Percentiles rank a stretch among this genome's conserved stretches.
These are phyloP conservation scores for Pleurotus citrinopileatus DNA, from an alignment of 768 basidiomycete genomes.

Conservation along the genomic window DNA sequence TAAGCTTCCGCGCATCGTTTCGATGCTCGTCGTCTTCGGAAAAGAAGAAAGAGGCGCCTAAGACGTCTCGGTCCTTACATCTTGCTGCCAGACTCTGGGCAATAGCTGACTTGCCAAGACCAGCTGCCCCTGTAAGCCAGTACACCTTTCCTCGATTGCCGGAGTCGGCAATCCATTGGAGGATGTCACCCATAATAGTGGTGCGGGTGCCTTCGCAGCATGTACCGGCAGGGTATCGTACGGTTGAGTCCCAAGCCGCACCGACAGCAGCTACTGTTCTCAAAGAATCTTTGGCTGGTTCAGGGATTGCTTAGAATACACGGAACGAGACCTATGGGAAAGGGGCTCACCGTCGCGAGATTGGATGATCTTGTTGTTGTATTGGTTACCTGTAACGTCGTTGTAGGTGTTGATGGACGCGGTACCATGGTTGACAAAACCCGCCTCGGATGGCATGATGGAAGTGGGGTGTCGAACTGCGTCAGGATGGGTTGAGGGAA, in stretches of 20 bases:
- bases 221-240: neutral
- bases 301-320: neutral
- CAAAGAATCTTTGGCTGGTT: neutral
- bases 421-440: neutral
- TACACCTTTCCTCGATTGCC: conserved; percentile 13
- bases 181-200: neutral
- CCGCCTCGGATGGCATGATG: neutral
- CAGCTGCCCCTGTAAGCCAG: conserved; percentile 32
- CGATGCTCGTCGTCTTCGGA: conserved; percentile 21
- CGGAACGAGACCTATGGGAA: neutral
- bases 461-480: too few species aligned
- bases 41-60: conserved; percentile 30
- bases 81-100: conserved; percentile 25
- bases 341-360: neutral
- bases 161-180: neutral
- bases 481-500: too few species aligned
- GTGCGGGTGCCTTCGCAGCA: conserved; percentile 7
- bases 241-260: neutral
- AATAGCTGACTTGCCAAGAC: conserved; percentile 31
- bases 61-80: conserved; percentile 9
- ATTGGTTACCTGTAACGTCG: neutral
- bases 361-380: neutral
- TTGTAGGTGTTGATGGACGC: neutral
- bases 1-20: conserved; percentile 23
- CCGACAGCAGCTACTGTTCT: neutral